phyloP scores from a whole-genome alignment of 1,284 basidiomycete species.

The Fomitiporia mediterranea region DNA sequence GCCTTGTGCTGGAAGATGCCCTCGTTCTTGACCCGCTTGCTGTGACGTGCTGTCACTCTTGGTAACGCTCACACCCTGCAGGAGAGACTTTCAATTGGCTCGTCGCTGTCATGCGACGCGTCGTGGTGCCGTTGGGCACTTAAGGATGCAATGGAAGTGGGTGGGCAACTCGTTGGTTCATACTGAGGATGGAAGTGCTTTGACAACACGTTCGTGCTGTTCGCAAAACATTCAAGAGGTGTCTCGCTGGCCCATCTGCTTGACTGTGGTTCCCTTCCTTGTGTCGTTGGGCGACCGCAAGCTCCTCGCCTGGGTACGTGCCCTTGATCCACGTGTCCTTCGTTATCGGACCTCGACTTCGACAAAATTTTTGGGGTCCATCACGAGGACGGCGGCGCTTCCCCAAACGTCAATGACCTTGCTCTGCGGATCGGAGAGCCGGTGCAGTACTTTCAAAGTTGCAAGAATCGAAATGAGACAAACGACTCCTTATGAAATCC shows the following conservation, averaged over 20 bases:
- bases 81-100: too few relatives aligned
- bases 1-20: neutral
- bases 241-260: too few relatives aligned
- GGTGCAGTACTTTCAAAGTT: neutral
- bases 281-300: neutral
- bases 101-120: too few relatives aligned
- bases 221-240: neutral
- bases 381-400: neutral
- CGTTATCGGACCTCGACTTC: neutral
- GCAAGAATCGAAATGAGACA: too few relatives aligned
- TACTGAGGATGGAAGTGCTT: neutral
- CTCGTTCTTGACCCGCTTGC: neutral
- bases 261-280: too few relatives aligned
- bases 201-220: neutral
- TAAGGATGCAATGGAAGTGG: too few relatives aligned
- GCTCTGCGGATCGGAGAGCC: neutral
- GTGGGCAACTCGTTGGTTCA: too few relatives aligned
- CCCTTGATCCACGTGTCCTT: neutral
- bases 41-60: too few relatives aligned
- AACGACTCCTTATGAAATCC: too few relatives aligned
- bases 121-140: too few relatives aligned
- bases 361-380: constrained; percentile 3
- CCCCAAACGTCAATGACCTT: neutral
- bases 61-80: too few relatives aligned
- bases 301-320: neutral